Evolutionary conservation across 768 basidiomycete species (phyloP).

Genomic region (Postia placenta): DNA sequence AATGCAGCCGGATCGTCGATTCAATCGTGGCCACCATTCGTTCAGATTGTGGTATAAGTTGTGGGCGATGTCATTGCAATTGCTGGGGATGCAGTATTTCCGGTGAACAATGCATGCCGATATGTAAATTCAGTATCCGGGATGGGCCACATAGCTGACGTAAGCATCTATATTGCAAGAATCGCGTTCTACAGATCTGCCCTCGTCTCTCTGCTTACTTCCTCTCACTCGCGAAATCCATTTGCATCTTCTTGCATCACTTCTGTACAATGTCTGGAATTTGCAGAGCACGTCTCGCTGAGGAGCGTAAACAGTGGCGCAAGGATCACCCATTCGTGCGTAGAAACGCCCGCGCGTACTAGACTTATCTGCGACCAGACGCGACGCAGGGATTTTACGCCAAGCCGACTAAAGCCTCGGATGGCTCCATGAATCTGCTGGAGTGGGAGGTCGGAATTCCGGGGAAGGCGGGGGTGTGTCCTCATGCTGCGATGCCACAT

Average conservation of each 20-base stretch:
- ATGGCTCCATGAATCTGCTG: slow-evolving; percentile 95
- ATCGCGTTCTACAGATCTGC: no score
- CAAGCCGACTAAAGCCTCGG: slow-evolving; percentile 81
- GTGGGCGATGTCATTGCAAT: no score
- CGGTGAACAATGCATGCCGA: no score
- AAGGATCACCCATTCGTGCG: slow-evolving; percentile 98
- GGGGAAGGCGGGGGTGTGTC: slow-evolving; percentile 78
- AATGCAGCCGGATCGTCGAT: no score
- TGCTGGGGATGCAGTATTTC: no score
- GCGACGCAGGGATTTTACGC: slow-evolving; percentile 87
- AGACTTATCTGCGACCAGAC: not conserved
- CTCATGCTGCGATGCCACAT: slow-evolving; percentile 1
- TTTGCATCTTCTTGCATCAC: no score
- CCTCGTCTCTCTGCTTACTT: no score
- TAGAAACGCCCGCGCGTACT: slow-evolving; percentile 14
- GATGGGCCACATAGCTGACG: not conserved
- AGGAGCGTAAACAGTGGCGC: slow-evolving; percentile 98
- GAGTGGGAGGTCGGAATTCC: slow-evolving; percentile 99
- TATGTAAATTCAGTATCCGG: no score
- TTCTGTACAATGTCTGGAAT: slow-evolving; percentile 95
- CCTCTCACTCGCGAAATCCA: no score
- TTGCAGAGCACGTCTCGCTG: slow-evolving; percentile 86
- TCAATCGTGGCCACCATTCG: no score
- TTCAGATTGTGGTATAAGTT: no score
- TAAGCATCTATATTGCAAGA: not conserved